Conservation (phyloP, 345 rosid species). For the Gossypium rotundifolium region DNA sequence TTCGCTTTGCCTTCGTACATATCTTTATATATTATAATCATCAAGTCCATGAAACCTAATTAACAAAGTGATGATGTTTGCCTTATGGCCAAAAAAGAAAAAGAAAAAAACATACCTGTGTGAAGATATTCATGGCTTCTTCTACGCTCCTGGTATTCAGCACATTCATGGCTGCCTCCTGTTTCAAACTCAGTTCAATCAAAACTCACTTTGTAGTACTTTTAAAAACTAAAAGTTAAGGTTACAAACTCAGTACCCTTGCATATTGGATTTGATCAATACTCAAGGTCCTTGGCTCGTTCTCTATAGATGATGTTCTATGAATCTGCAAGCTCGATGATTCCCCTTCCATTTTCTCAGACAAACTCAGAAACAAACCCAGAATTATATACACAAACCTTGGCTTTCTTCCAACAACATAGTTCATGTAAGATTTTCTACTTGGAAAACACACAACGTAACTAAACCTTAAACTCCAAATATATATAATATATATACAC, state of each 20-base stretch:
- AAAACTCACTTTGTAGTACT: neutral
- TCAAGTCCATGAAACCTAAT: neutral
- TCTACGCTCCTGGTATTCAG: slow-evolving; percentile 33
- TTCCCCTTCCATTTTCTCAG: slow-evolving; percentile 11
- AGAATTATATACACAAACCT: neutral
- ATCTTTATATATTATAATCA: too few species aligned
- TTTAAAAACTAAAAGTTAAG: neutral
- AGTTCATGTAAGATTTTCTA: neutral
- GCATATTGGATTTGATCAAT: slow-evolving; percentile 36
- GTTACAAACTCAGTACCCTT: slow-evolving; percentile 22
- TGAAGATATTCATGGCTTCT: slow-evolving; percentile 42
- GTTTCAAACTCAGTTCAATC: neutral
- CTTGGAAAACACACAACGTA: neutral
- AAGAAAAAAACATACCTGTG: slow-evolving; percentile 17
- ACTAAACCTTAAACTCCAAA: neutral
- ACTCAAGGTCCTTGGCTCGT: slow-evolving; percentile 44
- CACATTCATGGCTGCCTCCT: slow-evolving; percentile 52
- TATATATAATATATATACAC: neutral
- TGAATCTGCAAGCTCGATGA: slow-evolving; percentile 10
- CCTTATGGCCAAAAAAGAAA: neutral
- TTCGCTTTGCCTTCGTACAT: too few species aligned
- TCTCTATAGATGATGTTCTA: slow-evolving; percentile 37
- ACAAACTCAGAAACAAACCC: neutral
- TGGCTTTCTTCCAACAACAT: neutral
- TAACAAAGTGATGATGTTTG: neutral